phyloP scores from a whole-genome alignment of 1,284 basidiomycete genomes.

The Singerocomus inundabilis region DNA sequence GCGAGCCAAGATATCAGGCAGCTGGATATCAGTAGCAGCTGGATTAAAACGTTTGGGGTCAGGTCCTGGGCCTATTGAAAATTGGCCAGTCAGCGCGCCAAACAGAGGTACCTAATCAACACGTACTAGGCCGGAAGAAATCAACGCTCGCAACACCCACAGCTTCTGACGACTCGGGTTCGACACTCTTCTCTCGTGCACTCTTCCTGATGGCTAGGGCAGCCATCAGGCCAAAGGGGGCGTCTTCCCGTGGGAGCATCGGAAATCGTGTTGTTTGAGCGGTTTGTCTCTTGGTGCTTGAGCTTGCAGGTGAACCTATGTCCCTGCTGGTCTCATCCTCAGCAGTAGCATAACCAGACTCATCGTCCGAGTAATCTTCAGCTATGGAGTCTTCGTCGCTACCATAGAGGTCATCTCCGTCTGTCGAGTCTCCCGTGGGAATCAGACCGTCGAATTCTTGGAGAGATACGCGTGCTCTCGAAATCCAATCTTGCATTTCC shows the following conservation, averaged over 20 bases:
- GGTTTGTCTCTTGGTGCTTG: slow-evolving; percentile 30
- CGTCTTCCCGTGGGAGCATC: slow-evolving; percentile 56
- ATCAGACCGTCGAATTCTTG: slow-evolving; percentile 65
- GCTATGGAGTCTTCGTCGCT: slow-evolving; percentile 18
- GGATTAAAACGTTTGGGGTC: slow-evolving; percentile 37
- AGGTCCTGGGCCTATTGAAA: slow-evolving; percentile 42
- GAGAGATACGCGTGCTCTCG: slow-evolving; percentile 63
- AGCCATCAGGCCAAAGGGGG: slow-evolving; percentile 71
- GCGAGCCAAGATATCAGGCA: slow-evolving; percentile 68
- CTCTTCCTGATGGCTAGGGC: slow-evolving; percentile 51
- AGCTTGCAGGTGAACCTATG: slow-evolving; percentile 26
- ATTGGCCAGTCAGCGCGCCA: background rate
- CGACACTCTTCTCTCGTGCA: slow-evolving; percentile 43
- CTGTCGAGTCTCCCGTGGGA: slow-evolving; percentile 44
- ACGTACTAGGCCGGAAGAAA: slow-evolving; percentile 65
- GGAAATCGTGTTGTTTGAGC: slow-evolving; percentile 40
- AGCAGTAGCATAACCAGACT: slow-evolving; percentile 38
- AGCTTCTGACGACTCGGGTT: slow-evolving; percentile 43
- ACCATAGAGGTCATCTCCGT: slow-evolving; percentile 36
- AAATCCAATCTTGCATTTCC: slow-evolving; percentile 68
- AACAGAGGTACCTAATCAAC: background rate
- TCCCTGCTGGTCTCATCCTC: slow-evolving; percentile 27
- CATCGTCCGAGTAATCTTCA: slow-evolving; percentile 34
- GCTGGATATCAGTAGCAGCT: slow-evolving; percentile 41
- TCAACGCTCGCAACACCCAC: slow-evolving; percentile 62